Percentiles rank a stretch among this genome's conserved stretches.
Conservation (phyloP, 2,329 filamentous ascomycete genomes). For the Cladosporium phlei region DNA sequence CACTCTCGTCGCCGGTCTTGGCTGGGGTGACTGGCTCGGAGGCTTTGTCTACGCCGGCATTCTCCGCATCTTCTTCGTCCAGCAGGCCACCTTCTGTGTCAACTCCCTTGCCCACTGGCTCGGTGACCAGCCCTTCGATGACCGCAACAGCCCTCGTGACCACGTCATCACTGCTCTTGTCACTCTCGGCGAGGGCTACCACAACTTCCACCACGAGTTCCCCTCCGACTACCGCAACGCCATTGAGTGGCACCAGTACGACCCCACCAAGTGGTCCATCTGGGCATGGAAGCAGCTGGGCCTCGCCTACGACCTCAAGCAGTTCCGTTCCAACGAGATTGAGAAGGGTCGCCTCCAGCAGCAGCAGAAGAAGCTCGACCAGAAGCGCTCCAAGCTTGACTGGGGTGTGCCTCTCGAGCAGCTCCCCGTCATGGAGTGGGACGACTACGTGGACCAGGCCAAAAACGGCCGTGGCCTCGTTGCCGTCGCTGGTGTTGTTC, state of each 20-base stretch:
- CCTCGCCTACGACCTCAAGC: constrained; percentile 80
- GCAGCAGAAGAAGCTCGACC: constrained; percentile 86
- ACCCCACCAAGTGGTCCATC: constrained; percentile 88
- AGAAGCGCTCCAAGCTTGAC: constrained; percentile 75
- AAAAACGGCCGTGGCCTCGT: constrained; percentile 74
- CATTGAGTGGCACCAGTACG: constrained; percentile 86
- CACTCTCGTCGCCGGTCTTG: constrained; percentile 62
- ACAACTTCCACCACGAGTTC: constrained; percentile 96
- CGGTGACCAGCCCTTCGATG: constrained; percentile 86
- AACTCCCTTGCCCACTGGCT: constrained; percentile 89
- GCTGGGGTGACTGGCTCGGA: constrained; percentile 76
- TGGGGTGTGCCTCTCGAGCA: constrained; percentile 84
- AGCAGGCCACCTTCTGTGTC: constrained; percentile 90
- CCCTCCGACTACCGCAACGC: constrained; percentile 90
- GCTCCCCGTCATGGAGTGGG: constrained; percentile 80
- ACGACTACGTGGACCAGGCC: constrained; percentile 73
- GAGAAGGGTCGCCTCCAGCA: constrained; percentile 88
- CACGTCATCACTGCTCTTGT: constrained; percentile 81
- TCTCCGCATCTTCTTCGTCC: constrained; percentile 81
- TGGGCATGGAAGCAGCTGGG: constrained; percentile 79
- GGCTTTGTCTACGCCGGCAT: constrained; percentile 83
- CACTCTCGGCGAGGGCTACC: constrained; percentile 83
- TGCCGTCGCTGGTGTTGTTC: constrained; percentile 76
- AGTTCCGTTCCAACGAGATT: constrained; percentile 87
- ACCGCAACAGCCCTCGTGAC: constrained; percentile 85